Conservation (phyloP, 1,284 basidiomycete species). For the Cutaneotrichosporon cyanovorans region DNA sequence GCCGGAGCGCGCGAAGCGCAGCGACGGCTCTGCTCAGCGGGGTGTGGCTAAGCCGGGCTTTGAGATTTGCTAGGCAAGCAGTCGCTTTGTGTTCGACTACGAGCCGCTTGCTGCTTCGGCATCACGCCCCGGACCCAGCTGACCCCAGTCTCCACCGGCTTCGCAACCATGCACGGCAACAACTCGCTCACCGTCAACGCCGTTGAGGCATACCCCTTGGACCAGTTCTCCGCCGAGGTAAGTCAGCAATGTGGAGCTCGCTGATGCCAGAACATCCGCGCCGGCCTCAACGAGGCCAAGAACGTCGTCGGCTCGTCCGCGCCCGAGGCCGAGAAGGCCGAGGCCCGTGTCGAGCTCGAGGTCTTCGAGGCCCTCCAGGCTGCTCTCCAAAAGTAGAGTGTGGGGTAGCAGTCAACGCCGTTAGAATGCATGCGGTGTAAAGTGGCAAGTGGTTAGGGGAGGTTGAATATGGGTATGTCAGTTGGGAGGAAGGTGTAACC, state of each 20-base stretch:
- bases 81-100: too few species aligned
- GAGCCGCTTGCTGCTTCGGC: too few species aligned
- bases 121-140: background rate
- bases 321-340: conserved; percentile 86
- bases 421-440: background rate
- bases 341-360: conserved; percentile 90
- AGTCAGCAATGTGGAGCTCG: conserved; percentile 4
- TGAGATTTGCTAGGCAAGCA: too few species aligned
- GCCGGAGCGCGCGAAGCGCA: too few species aligned
- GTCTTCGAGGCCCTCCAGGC: conserved; percentile 93
- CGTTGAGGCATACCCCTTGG: conserved; percentile 89
- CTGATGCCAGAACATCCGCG: conserved; percentile 66
- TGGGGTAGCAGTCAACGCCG: background rate
- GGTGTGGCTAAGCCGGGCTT: too few species aligned
- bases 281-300: conserved; percentile 83
- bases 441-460: too few species aligned
- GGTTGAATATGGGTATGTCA: too few species aligned
- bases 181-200: conserved; percentile 96
- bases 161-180: conserved; percentile 95
- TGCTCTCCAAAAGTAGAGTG: conserved; percentile 50
- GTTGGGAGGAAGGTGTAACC: too few species aligned
- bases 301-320: conserved; percentile 73
- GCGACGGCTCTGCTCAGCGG: too few species aligned
- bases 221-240: conserved; percentile 55
- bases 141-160: conserved; percentile 82